Base-by-base conservation (phyloP, 2,329 filamentous ascomycete genomes). In the Colletotrichum tropicicola region DNA sequence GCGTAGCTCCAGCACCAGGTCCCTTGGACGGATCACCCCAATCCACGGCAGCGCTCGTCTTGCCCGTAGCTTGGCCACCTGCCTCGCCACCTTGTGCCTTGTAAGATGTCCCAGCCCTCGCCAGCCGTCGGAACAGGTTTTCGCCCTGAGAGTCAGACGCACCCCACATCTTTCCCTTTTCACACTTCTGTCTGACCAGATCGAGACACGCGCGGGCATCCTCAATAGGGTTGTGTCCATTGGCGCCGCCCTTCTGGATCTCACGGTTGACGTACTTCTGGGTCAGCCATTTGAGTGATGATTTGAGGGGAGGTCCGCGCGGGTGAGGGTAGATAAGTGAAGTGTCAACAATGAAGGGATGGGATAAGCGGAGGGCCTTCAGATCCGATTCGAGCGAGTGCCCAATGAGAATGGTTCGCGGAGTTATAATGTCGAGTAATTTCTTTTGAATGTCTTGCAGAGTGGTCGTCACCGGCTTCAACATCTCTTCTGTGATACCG, bases 331-430 rank as follows among this genome's bases (percentile, higher is more conserved):
- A 99, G 55, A 97, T 85, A 35, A 98, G 86, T 12, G 93, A 89
- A 0, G 96, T 98, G 78, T 99, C 96, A 73, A 98, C 88, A 70
- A 99, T 90, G 79, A 94, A 97, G 1, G 96, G 96, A 75, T 98
- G 96, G 0, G 93, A 91, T 65, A 98, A 84, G 73, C 90, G 92
- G 27, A 99, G 82, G 2, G 94, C 95, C 66, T 89, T 92, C 30
- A 98, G 86, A 74, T 97, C 92, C 2, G 92, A 92, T 71, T 95
- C 91, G 45, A 97, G 83, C 4, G 92, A 94, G 78, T 97, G 92
- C 39, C 92, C 92, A 45, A 96, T 78, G 15, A 97, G 85, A 56
- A 96, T 91, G 10, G 92, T 89, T 41, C 86, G 87, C 0, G 91
- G 89, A 39, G 89, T 88, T 30, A 99, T 79, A 12, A 98, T 82